These are phyloP conservation scores for Syzygium jambos DNA, from an alignment of 345 rosid genomes.

Conservation along the genomic window DNA sequence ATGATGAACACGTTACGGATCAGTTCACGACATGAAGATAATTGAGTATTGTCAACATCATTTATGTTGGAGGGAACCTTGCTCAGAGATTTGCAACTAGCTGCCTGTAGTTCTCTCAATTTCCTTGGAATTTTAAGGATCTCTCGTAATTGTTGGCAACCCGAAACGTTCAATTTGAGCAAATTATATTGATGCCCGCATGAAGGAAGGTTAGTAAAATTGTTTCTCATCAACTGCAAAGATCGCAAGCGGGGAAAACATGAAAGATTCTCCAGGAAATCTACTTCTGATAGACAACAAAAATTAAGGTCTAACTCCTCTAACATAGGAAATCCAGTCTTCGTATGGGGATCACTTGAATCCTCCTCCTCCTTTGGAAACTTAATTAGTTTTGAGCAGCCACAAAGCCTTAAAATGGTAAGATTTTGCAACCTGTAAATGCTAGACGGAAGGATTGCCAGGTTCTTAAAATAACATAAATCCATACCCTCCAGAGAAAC, in stretches of 20 bases:
- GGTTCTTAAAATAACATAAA: rapidly evolving
- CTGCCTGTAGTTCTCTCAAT: rapidly evolving
- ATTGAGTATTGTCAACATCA: rapidly evolving
- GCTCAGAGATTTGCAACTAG: neutral
- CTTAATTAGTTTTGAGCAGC: neutral
- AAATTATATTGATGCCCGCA: neutral
- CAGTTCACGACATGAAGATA: rapidly evolving
- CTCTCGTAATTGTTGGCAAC: neutral
- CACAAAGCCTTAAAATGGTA: rapidly evolving
- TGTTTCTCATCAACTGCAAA: rapidly evolving
- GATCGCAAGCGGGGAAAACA: neutral
- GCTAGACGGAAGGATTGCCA: neutral
- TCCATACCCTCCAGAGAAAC: neutral
- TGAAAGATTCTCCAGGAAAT: neutral
- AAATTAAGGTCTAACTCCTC: rapidly evolving
- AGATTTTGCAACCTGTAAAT: neutral
- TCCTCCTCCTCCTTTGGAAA: neutral
- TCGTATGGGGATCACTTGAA: neutral
- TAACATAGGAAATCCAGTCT: neutral
- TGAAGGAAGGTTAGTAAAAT: neutral
- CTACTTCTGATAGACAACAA: neutral
- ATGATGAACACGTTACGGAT: rapidly evolving
- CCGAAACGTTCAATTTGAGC: rapidly evolving
- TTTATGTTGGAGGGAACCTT: rapidly evolving
- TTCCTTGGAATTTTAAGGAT: neutral